Percentiles rank a stretch among this genome's conserved stretches.
phyloP scores from a whole-genome alignment of 345 rosid species.

The Acer negundo region DNA sequence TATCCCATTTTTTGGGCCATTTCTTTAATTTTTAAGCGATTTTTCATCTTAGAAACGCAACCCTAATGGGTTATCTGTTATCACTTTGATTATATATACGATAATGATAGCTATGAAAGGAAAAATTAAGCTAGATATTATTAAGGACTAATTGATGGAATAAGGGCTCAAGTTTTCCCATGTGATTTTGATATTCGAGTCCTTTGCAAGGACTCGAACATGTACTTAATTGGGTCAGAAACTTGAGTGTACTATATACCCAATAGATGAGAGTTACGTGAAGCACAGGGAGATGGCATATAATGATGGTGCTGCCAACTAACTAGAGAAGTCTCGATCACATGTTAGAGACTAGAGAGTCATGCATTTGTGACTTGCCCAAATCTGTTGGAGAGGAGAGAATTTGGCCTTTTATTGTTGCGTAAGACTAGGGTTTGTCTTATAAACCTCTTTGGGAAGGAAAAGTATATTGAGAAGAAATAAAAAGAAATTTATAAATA shows the following conservation, averaged over 20 bases:
- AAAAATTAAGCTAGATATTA: background rate
- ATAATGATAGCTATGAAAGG: conserved; percentile 11
- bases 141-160: background rate
- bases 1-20: background rate
- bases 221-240: background rate
- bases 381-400: conserved; percentile 19
- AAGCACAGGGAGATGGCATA: background rate
- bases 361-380: conserved; percentile 32
- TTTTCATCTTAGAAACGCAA: conserved; percentile 16
- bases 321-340: conserved; percentile 21
- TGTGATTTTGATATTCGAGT: conserved; percentile 3
- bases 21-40: background rate
- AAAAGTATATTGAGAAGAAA: conserved; percentile 8
- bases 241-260: conserved; percentile 17
- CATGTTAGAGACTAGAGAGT: conserved; percentile 26
- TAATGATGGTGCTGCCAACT: conserved; percentile 15
- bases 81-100: background rate
- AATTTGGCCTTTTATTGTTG: conserved; percentile 31
- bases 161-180: background rate
- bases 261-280: conserved; percentile 25
- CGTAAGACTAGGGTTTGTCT: conserved; percentile 27
- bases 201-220: background rate
- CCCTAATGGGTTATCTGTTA: background rate
- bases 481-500: background rate
- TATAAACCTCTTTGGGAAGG: conserved; percentile 18